These are phyloP conservation scores for Curvularia lunata DNA, from an alignment of 2,329 filamentous ascomycete species.

Conservation along the genomic window DNA sequence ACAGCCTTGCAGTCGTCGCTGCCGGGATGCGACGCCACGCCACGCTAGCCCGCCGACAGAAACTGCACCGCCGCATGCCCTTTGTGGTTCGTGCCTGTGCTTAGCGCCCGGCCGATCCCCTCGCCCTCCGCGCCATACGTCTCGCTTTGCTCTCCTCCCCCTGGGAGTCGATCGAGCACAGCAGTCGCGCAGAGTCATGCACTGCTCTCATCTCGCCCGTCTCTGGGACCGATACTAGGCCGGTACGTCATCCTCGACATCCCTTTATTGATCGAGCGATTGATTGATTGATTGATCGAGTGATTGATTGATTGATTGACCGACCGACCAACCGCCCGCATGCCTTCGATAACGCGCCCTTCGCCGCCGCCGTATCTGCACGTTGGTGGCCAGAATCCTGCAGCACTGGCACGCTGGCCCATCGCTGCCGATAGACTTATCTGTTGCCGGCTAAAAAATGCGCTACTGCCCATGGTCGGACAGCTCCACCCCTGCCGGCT, in stretches of 20 bases:
- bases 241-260: not conserved
- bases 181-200: not conserved
- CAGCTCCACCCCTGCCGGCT: slow-evolving; percentile 2
- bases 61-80: not conserved
- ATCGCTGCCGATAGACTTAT: slow-evolving; percentile 11
- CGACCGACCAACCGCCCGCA: too few relatives aligned
- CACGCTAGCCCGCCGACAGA: slow-evolving; percentile 6
- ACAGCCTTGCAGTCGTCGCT: slow-evolving; percentile 12
- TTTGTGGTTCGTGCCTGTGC: slow-evolving; percentile 2
- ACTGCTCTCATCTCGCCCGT: not conserved
- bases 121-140: slow-evolving; percentile 3
- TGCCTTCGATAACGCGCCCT: slow-evolving; percentile 10
- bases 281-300: too few relatives aligned
- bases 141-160: not conserved
- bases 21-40: slow-evolving; percentile 7
- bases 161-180: not conserved
- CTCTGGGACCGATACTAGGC: slow-evolving; percentile 2
- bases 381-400: slow-evolving; percentile 14
- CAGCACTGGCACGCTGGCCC: slow-evolving; percentile 7
- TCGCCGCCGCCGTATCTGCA: slow-evolving; percentile 11
- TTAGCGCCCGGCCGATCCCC: slow-evolving; percentile 20
- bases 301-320: too few relatives aligned
- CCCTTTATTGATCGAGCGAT: not conserved
- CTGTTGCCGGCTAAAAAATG: slow-evolving; percentile 5
- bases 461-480: slow-evolving; percentile 8